Evolutionary conservation across 192 early-diverging fungal genomes (phyloP).

Genomic region (Linnemannia zychae): DNA sequence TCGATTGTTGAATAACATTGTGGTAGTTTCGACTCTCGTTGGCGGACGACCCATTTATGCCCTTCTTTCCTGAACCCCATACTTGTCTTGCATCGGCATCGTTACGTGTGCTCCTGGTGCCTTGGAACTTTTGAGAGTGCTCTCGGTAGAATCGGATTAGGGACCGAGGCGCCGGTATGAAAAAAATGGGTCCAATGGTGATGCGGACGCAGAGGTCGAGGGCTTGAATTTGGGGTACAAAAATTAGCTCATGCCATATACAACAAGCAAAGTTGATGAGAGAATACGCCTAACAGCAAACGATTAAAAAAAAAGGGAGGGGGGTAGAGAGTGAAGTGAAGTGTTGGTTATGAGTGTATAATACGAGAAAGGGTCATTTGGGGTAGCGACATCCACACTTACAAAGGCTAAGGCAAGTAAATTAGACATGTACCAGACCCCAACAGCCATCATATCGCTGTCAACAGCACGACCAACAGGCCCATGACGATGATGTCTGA

Average conservation of each 20-base stretch:
- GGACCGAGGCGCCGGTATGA: slow-evolving; percentile 21
- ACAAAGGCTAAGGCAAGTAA: slow-evolving; percentile 9
- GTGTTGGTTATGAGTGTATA: too few species aligned
- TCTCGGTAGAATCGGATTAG: slow-evolving; percentile 32
- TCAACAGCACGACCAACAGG: slow-evolving; percentile 30
- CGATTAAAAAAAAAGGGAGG: background rate
- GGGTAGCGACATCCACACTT: slow-evolving; percentile 20
- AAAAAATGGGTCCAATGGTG: slow-evolving; percentile 32
- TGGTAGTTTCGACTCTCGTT: background rate
- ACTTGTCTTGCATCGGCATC: background rate
- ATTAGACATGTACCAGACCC: background rate
- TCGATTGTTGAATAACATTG: background rate
- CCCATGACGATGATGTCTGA: slow-evolving; percentile 30
- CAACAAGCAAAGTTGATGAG: background rate
- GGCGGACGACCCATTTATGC: background rate
- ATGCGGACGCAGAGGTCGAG: slow-evolving; percentile 37
- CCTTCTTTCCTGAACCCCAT: background rate
- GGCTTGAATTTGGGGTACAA: slow-evolving; percentile 16
- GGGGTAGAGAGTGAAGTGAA: background rate
- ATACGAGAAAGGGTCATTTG: too few species aligned
- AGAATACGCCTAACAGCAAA: background rate
- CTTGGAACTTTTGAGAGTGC: slow-evolving; percentile 25
- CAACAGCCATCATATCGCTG: slow-evolving; percentile 49
- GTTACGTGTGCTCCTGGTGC: background rate
- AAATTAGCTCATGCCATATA: background rate